phyloP scores from a whole-genome alignment of 176 grass and related monocot species.

The Triticum monococcum region DNA sequence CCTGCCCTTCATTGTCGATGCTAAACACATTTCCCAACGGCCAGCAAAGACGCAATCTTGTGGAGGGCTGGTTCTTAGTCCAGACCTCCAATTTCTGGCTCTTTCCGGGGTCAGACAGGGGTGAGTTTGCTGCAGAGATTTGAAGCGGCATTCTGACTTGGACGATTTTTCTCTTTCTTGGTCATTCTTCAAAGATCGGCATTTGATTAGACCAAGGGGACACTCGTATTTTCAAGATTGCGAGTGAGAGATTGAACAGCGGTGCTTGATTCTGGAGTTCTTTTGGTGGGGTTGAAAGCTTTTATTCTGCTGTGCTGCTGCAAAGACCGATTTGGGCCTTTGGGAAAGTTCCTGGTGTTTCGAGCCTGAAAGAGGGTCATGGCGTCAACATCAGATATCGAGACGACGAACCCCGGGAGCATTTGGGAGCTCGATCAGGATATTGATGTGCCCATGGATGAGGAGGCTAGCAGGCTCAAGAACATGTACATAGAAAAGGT shows the following conservation, averaged over 20 bases:
- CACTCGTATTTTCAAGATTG: slow-evolving; percentile 12
- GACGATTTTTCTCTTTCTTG: neutral
- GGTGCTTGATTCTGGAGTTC: slow-evolving; percentile 1
- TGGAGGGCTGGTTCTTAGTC: too few species aligned
- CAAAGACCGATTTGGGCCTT: slow-evolving; percentile 20
- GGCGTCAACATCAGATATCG: slow-evolving; percentile 46
- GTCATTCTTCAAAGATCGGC: neutral
- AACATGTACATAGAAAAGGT: slow-evolving; percentile 94
- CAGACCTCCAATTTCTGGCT: neutral
- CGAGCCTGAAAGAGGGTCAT: slow-evolving; percentile 41
- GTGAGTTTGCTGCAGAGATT: slow-evolving; percentile 6
- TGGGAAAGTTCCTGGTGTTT: neutral
- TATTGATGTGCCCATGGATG: slow-evolving; percentile 93
- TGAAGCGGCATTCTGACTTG: slow-evolving; percentile 29
- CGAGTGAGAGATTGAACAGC: neutral
- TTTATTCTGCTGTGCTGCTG: neutral
- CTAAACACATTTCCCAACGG: too few species aligned
- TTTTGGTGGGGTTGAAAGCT: neutral
- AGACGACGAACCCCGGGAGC: slow-evolving; percentile 50
- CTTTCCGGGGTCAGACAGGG: neutral
- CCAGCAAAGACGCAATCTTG: too few species aligned
- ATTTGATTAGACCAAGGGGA: neutral
- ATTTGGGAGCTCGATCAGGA: slow-evolving; percentile 80
- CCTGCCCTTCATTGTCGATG: too few species aligned
- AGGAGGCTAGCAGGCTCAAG: slow-evolving; percentile 54